Evolutionary conservation across 805 yeast genomes (phyloP), one percentile per base, ranked within the genome.

Genomic region (Cyberlindnera amylophila): DNA sequence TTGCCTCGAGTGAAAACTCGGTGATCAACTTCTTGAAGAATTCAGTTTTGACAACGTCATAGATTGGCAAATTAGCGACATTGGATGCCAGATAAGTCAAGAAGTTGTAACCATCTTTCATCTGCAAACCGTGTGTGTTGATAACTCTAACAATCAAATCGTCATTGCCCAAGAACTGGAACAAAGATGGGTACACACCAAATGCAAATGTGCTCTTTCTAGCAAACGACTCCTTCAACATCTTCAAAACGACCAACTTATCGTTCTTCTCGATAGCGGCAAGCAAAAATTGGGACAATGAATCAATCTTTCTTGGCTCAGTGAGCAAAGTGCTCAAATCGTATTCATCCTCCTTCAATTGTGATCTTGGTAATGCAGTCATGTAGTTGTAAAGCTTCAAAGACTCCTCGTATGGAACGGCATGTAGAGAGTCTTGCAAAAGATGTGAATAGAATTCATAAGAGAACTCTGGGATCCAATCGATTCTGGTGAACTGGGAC

Each of bases 381-480:
- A 67, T 58, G 50, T 64, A 66, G 38, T 64, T 62, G 50, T 67
- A 66, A n/a, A 66, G 52, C 32, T 53, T 64, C 39, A 59, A 52
- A 16, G 65, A 54, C 24, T 62, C 46, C 12, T 50, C 35, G 62
- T 70, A 67, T 15, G 45, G 38, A 23, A 57, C 43, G 13, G 29
- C 15, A 14, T 30, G 52, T 44, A 63, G 53, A 24, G 65, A 57
- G 46, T 66, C 62, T 15, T 63, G 54, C 44, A 69, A 54, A 10
- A 67, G 48, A 18, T 57, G 54, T 27, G 57, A 44, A 45, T 69
- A 68, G 40, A 67, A 69, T 13, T 64, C 64, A 38, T 64, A 63
- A 1, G 70, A 58, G 33, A 69, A 66, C 43, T 66, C 69, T 8
- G 72, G 70, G 6, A 68, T 62, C 70, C 70, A 69, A 14, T 57